Evolutionary conservation across 2,329 filamentous ascomycete species (phyloP).

Genomic region (Talaromyces amestolkiae): DNA sequence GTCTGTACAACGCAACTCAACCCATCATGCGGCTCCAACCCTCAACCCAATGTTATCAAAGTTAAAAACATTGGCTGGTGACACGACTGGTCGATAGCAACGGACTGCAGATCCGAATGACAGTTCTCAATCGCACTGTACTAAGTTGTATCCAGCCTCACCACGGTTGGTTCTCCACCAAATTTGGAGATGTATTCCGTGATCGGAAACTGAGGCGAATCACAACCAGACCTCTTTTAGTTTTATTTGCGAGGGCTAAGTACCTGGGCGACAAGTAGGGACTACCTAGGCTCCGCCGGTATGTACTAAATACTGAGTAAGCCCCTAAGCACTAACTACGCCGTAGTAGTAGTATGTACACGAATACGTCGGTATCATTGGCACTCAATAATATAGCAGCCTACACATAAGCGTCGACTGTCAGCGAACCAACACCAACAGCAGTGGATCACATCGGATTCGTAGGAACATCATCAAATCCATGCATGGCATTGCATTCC

Average conservation of each 20-base stretch:
- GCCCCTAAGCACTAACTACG: no score
- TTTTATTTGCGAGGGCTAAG: not conserved
- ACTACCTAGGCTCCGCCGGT: not conserved
- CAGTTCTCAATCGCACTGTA: not conserved
- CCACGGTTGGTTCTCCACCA: not conserved
- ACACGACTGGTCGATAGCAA: not conserved
- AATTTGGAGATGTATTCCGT: not conserved
- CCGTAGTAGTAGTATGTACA: not conserved
- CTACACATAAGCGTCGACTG: not conserved
- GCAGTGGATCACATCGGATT: not conserved
- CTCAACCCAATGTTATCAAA: not conserved
- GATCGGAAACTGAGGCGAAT: not conserved
- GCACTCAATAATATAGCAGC: not conserved
- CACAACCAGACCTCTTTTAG: not conserved
- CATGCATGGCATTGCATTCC: not conserved
- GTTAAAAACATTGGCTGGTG: not conserved
- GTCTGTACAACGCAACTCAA: not conserved
- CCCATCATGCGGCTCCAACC: not conserved
- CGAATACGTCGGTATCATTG: not conserved
- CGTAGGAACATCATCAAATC: not conserved
- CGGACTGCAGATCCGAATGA: not conserved
- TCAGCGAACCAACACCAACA: not conserved
- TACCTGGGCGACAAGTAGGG: not conserved
- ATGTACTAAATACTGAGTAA: not conserved
- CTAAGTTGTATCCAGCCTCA: not conserved